A percentile compares a stretch with the other conserved stretches of the same genome.
Evolutionary conservation across 139 green algal species (phyloP).

Genomic region (Chlorella sp.): DNA sequence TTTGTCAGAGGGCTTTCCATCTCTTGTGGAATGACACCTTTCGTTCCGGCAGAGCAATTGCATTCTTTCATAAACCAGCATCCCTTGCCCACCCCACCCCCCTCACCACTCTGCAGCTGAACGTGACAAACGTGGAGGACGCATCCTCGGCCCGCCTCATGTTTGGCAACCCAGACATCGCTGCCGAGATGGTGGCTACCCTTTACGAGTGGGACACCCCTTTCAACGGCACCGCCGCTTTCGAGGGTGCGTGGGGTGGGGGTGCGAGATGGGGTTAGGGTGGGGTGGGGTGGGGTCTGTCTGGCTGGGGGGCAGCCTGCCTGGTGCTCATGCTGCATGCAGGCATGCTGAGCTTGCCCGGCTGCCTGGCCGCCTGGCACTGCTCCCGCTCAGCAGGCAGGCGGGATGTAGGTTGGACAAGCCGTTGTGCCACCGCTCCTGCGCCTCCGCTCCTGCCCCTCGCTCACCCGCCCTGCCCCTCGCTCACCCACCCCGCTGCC

Average conservation of each 20-base stretch:
- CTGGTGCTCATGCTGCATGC: not conserved
- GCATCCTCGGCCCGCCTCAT: not conserved
- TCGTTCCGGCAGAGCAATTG: not conserved
- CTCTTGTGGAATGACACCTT: no score
- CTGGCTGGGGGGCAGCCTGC: not conserved
- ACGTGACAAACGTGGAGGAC: not conserved
- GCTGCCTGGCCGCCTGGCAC: not conserved
- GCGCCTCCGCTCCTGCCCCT: no score
- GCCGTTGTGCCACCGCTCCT: no score
- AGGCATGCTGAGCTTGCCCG: not conserved
- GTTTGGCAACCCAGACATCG: conserved; percentile 6
- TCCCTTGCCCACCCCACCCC: not conserved
- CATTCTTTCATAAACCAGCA: not conserved
- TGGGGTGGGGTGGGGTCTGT: no score
- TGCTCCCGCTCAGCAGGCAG: not conserved
- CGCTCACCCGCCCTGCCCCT: not conserved
- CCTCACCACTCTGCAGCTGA: not conserved
- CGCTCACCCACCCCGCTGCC: no score
- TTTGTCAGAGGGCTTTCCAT: no score
- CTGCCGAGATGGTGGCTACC: not conserved
- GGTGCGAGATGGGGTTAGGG: no score
- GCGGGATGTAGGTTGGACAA: no score
- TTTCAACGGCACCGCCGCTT: no score
- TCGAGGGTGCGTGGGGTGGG: no score
- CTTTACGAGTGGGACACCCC: no score